A percentile compares a stretch with the other conserved stretches of the same genome.
Evolutionary conservation across 441 rosid genomes (phyloP).

Genomic region (Populus hybrid): DNA sequence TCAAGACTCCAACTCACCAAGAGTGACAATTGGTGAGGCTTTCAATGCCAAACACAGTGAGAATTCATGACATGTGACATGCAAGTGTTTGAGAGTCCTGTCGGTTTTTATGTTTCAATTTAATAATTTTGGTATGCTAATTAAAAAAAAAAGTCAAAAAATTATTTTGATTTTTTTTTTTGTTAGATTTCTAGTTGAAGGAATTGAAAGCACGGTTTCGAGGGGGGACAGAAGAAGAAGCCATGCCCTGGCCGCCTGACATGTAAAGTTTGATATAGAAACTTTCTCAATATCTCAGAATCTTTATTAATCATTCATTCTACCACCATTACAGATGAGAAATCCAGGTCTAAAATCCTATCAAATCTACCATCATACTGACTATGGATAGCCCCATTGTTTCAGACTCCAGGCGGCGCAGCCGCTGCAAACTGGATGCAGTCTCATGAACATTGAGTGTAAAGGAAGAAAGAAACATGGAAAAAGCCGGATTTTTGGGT

Average conservation of each 20-base stretch:
- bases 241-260: not conserved
- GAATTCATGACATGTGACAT: too few species aligned
- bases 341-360: too few species aligned
- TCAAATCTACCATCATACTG: not conserved
- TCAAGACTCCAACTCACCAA: too few species aligned
- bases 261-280: too few species aligned
- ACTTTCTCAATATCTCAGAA: not conserved
- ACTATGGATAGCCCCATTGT: not conserved
- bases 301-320: not conserved
- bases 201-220: not conserved
- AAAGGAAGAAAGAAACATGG: not conserved
- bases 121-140: too few species aligned
- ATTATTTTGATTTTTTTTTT: too few species aligned
- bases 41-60: too few species aligned
- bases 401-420: not conserved
- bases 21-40: too few species aligned
- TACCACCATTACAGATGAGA: too few species aligned
- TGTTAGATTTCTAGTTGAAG: not conserved
- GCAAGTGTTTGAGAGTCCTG: too few species aligned
- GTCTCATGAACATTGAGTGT: not conserved
- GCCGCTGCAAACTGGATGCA: not conserved
- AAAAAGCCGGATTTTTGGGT: not conserved
- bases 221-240: not conserved
- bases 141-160: too few species aligned
- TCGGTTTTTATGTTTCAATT: too few species aligned